Conservation (phyloP, 2,329 filamentous ascomycete species). For the Hypoxylon sp. region DNA sequence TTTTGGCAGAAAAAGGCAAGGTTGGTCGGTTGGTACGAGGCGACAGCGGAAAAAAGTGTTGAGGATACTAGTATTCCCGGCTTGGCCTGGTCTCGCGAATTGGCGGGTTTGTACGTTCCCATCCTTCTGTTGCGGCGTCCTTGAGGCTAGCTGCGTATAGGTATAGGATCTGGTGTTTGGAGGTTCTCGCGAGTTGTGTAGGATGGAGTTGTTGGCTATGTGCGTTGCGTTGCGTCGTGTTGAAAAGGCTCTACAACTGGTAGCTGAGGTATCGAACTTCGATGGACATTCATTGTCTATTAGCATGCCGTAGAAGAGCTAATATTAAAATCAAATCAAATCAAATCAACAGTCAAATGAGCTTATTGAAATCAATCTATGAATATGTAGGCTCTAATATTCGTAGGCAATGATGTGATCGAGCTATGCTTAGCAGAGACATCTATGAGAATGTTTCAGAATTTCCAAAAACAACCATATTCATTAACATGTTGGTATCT, state of each 20-base stretch:
- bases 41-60: slow-evolving; percentile 21
- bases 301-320: not conserved
- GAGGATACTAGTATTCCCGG: not conserved
- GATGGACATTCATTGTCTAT: not conserved
- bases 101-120: not conserved
- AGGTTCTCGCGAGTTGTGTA: not conserved
- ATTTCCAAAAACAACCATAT: not conserved
- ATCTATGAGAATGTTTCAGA: too few species aligned
- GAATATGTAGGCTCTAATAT: not conserved
- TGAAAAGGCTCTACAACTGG: not conserved
- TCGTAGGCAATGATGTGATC: not conserved
- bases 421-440: not conserved
- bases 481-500: slow-evolving; percentile 35
- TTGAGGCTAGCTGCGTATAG: slow-evolving; percentile 3
- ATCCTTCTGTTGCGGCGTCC: slow-evolving; percentile 11
- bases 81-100: slow-evolving; percentile 7
- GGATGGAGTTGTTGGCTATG: slow-evolving; percentile 12
- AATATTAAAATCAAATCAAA: slow-evolving; percentile 2
- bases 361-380: not conserved
- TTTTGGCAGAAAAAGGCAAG: slow-evolving; percentile 11
- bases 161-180: not conserved
- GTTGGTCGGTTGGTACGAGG: slow-evolving; percentile 8
- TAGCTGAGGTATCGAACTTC: not conserved
- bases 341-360: slow-evolving; percentile 1
- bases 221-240: slow-evolving; percentile 5